Conservation (phyloP, 768 basidiomycete species). For the Ephemerocybe angulata region DNA sequence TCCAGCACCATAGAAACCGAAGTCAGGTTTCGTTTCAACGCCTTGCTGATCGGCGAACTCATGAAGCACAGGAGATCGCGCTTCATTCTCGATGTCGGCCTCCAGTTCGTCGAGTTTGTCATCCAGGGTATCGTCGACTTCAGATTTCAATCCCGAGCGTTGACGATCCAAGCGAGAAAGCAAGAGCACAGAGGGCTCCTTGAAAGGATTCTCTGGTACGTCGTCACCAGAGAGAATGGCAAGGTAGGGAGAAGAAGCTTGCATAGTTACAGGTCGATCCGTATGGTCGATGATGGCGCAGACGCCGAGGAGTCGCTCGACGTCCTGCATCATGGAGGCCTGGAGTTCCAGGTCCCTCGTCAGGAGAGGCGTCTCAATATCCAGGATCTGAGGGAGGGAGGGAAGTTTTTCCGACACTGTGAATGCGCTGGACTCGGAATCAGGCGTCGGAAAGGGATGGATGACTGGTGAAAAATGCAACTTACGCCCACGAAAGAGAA, state of each 20-base stretch:
- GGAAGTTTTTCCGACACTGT: constrained; percentile 38
- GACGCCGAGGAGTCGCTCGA: neutral
- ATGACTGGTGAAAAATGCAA: constrained; percentile 3
- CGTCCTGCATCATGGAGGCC: neutral
- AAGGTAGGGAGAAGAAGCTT: too few relatives aligned
- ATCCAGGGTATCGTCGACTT: neutral
- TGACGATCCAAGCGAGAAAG: constrained; percentile 4
- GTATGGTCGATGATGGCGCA: neutral
- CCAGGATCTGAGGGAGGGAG: constrained; percentile 24
- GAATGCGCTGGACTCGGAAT: constrained; percentile 41
- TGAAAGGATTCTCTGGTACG: neutral
- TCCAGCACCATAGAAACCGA: neutral
- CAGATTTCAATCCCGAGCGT: neutral
- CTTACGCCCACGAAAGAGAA: constrained; percentile 66
- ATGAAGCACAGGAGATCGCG: neutral
- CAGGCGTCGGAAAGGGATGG: neutral
- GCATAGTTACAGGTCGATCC: neutral
- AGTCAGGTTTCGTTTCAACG: neutral
- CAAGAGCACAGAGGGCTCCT: neutral
- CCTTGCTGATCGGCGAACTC: neutral
- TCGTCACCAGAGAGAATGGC: neutral
- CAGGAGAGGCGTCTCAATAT: neutral
- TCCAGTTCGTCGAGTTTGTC: neutral
- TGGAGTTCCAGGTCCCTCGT: neutral
- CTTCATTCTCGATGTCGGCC: neutral